Evolutionary conservation across 306 rosid genomes (phyloP).

Genomic region (Ceratonia siliqua): DNA sequence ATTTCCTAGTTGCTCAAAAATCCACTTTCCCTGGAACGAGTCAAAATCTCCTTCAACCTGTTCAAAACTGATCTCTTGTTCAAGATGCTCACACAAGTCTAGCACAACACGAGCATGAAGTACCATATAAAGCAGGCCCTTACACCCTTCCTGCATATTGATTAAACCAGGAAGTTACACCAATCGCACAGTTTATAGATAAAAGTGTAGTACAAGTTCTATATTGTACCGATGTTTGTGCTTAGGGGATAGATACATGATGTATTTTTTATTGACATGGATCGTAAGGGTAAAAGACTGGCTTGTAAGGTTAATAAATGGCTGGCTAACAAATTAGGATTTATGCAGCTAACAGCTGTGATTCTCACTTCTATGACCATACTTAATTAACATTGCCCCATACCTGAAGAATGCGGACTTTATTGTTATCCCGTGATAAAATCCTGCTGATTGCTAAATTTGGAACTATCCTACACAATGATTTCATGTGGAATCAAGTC

Average conservation of each 20-base stretch:
- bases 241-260: not conserved
- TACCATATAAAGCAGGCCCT: conserved; percentile 96
- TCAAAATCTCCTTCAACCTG: conserved; percentile 98
- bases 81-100: conserved; percentile 78
- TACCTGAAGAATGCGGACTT: conserved; percentile 98
- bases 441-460: conserved; percentile 91
- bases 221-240: not conserved
- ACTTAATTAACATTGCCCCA: conserved; percentile 14
- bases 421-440: conserved; percentile 87
- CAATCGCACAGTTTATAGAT: not conserved
- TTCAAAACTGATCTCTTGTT: conserved; percentile 85
- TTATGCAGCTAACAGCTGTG: conserved; percentile 8
- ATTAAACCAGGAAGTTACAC: conserved; percentile 2
- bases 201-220: conserved; percentile 8
- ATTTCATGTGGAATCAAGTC: conserved; percentile 16
- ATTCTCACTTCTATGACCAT: conserved; percentile 8
- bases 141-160: conserved; percentile 86
- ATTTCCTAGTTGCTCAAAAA: conserved; percentile 91
- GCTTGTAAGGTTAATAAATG: conserved; percentile 5
- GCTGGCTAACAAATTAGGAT: not conserved
- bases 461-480: conserved; percentile 81
- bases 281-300: conserved; percentile 3
- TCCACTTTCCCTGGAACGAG: conserved; percentile 86
- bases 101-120: conserved; percentile 98
- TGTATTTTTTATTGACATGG: not conserved